These are phyloP conservation scores for Thermochaetoides thermophila DNA, from an alignment of 495 filamentous ascomycete genomes.

Conservation along the genomic window DNA sequence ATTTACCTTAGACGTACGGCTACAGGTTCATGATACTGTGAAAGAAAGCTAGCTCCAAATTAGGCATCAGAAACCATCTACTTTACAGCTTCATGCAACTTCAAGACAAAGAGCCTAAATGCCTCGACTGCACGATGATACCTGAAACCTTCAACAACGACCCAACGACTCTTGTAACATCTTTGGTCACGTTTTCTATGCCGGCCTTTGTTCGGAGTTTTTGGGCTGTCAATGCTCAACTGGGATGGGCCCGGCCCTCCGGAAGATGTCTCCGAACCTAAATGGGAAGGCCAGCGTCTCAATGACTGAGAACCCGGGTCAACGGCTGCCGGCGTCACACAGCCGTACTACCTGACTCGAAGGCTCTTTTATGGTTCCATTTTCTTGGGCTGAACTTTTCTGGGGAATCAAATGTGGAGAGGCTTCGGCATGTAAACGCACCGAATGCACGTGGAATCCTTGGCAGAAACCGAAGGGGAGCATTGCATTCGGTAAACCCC, in stretches of 20 bases:
- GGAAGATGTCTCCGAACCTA: slow-evolving; percentile 1
- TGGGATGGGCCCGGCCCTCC: background rate
- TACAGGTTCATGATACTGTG: no score
- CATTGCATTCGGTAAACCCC: no score
- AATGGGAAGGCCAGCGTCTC: slow-evolving; percentile 4
- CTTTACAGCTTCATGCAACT: no score
- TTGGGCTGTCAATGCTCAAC: background rate
- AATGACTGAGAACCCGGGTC: slow-evolving; percentile 1
- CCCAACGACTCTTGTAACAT: background rate
- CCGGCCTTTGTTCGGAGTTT: background rate
- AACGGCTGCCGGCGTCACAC: background rate
- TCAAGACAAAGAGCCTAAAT: no score
- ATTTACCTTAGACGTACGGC: no score
- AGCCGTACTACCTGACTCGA: no score
- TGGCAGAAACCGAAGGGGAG: slow-evolving; percentile 3
- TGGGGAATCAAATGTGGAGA: no score
- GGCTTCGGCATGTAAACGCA: slow-evolving; percentile 3
- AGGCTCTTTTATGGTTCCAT: background rate
- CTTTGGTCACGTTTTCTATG: background rate
- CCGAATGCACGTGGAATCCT: slow-evolving; percentile 6
- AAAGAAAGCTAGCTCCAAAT: no score
- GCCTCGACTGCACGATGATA: no score
- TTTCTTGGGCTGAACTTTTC: background rate
- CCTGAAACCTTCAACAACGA: no score
- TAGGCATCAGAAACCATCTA: no score